Evolutionary conservation across 352 stramenopile genomes (phyloP), one percentile per base, ranked within the genome.

Genomic region (Phytophthora hibernalis): DNA sequence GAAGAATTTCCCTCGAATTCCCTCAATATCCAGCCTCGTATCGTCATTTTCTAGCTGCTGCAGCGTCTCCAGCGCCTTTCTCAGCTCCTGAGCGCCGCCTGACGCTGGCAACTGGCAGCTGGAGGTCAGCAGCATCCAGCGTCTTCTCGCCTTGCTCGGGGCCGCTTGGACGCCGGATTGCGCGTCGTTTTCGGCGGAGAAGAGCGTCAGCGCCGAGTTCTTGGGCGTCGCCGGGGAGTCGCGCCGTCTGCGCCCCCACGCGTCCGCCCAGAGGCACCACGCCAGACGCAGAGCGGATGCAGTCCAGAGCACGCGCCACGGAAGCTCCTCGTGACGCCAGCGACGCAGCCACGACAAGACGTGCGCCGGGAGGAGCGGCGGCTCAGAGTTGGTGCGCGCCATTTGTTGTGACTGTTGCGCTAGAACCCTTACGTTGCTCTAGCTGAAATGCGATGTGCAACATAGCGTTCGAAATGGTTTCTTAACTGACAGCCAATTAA

Each of bases 261-360:
- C 62, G 61, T 2, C 82, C 83, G 20, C 78, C 76, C 6, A 92
- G 68, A 12, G 83, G 83, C 21, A 92, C 78, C 11, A 80, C 49
- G n/a, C 82, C 78, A 28, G 63, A 54, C 9, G 74, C 77, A 0
- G 82, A 87, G 28, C 77, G 81, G 16, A 92, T 79, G 2, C 67
- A 71, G 0, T 61, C 49, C 31, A 90, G 48, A 26, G 82, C 63
- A 20, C 24, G 54, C 7, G 79, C 72, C 20, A 70, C 47, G 2
- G 66, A 21, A 79, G 37, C 7, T 87, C 83, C 8, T 76, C 63
- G 24, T 37, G 54, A n/a, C 55, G 62, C 3, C 71, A 58, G 28
- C 80, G 75, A 42, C 64, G 71, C 55, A 91, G 76, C 79, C 67
- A 73, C 49, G 57, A 49, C 43, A 73, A 49, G 48, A 79, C 68